These are phyloP conservation scores for Nemania sp. DNA, from an alignment of 2,329 filamentous ascomycete species.

Conservation along the genomic window DNA sequence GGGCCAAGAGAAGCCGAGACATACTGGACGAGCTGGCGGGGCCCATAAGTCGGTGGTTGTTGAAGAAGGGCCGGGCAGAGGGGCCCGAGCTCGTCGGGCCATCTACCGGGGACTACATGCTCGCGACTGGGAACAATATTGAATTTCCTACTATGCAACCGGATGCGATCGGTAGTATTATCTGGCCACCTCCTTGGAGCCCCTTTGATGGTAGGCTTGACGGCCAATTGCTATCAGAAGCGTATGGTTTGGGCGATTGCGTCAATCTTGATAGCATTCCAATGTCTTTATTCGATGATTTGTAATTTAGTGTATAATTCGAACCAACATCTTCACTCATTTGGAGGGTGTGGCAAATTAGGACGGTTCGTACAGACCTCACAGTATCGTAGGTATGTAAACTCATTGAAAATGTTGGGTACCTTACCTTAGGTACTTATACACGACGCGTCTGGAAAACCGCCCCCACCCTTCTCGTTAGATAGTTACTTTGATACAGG, in stretches of 20 bases:
- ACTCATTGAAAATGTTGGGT: too few species aligned
- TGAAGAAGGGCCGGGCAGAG: constrained; percentile 17
- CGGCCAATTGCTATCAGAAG: constrained; percentile 17
- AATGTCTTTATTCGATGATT: constrained; percentile 20
- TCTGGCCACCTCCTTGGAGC: constrained; percentile 12
- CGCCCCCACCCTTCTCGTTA: too few species aligned
- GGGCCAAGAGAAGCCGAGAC: constrained; percentile 52
- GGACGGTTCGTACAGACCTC: too few species aligned
- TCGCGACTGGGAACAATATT: not conserved
- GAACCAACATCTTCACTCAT: too few species aligned
- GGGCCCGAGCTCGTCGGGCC: not conserved
- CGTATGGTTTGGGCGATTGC: constrained; percentile 17
- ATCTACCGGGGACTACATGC: not conserved
- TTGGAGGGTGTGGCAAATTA: too few species aligned
- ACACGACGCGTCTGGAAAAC: too few species aligned
- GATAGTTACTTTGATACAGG: not conserved
- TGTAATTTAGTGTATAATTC: not conserved
- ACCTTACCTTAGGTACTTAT: too few species aligned
- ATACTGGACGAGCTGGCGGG: constrained; percentile 46
- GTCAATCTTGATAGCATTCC: constrained; percentile 19
- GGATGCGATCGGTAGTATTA: not conserved
- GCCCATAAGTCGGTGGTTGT: constrained; percentile 19
- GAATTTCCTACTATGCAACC: constrained; percentile 2
- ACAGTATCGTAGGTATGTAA: too few species aligned
- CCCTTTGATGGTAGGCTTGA: constrained; percentile 14